Conservation (phyloP, 2,329 filamentous ascomycete genomes). For the Pyrenochaeta sp. region DNA sequence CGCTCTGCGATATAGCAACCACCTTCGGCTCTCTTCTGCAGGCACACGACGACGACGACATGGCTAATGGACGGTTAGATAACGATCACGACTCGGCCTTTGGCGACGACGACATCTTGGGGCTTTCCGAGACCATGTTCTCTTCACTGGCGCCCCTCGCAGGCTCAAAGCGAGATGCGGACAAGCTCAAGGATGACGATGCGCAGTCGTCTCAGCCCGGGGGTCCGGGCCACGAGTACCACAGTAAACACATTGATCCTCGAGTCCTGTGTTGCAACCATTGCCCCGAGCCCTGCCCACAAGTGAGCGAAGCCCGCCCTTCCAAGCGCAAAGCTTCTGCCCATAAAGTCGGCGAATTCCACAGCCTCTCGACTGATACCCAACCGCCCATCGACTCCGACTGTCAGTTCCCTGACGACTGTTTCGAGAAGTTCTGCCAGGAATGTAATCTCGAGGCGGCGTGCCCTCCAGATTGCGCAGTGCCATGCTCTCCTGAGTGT, state of each 20-base stretch:
- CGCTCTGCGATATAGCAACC: slow-evolving; percentile 1
- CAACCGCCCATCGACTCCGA: slow-evolving; percentile 27
- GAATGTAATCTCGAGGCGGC: slow-evolving; percentile 40
- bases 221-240: slow-evolving; percentile 27
- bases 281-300: slow-evolving; percentile 32
- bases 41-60: slow-evolving; percentile 24
- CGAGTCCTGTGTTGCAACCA: slow-evolving; percentile 36
- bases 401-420: slow-evolving; percentile 43
- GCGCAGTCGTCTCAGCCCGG: slow-evolving; percentile 16
- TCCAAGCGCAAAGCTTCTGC: slow-evolving; percentile 44
- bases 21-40: slow-evolving; percentile 3
- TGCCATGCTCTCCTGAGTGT: slow-evolving; percentile 18
- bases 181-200: slow-evolving; percentile 25
- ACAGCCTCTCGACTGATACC: slow-evolving; percentile 27
- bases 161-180: slow-evolving; percentile 43
- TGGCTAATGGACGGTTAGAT: slow-evolving; percentile 40
- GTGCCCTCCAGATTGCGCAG: slow-evolving; percentile 30
- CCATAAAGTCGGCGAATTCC: slow-evolving; percentile 40
- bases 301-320: slow-evolving; percentile 30
- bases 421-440: slow-evolving; percentile 46
- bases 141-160: slow-evolving; percentile 30
- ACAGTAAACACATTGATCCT: slow-evolving; percentile 36
- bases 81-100: slow-evolving; percentile 42
- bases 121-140: slow-evolving; percentile 36
- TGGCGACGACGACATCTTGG: slow-evolving; percentile 39